Evolutionary conservation across 768 basidiomycete species (phyloP), one percentile per base, ranked within the genome.

Genomic region (Mrakia frigida): DNA sequence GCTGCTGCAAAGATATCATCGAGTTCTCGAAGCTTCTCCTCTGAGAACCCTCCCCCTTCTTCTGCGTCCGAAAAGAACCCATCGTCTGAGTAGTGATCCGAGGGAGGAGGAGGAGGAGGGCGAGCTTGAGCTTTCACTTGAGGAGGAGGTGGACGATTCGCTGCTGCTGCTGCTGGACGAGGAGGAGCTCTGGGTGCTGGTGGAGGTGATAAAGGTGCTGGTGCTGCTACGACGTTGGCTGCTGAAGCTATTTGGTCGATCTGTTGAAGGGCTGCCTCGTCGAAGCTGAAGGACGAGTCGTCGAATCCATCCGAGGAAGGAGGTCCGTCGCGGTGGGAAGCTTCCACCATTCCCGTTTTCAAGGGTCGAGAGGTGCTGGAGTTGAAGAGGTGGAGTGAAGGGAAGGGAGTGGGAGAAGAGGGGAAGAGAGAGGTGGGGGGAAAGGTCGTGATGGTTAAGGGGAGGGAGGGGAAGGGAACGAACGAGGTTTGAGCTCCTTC

Each of bases 161-260:
- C 21, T 28, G 56, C 2, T 60, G 56, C 39, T 25, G 43, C 56
- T 52, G 70, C 61, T n/a, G 50, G 46, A 65, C 1, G 6, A 28
- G 39, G 18, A 31, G 41, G 25, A 41, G 53, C 33, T 14, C n/a
- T 46, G 43, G 5, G 71, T 31, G 10, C 43, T 75, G n/a, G 14
- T 28, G 67, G 56, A 35, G 63, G 39, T 74, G 13, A 16, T 46
- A 25, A 7, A 9, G 18, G 52, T 13, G 76, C 53, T 72, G 61
- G 73, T 73, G 69, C 69, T 52, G n/a, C 43, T 9, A 9, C 41
- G 50, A 50, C 33, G 53, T 53, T 13, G 39, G 70, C 28, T 56
- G 33, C 18, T 69, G 79, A 50, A 21, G 46, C 79, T 72, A 80
- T 73, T 23, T 74, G 74, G 52, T 80, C 80, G 33, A 81, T 78